These are phyloP conservation scores for Suillus lakei DNA, from an alignment of 768 basidiomycete species.

Conservation along the genomic window DNA sequence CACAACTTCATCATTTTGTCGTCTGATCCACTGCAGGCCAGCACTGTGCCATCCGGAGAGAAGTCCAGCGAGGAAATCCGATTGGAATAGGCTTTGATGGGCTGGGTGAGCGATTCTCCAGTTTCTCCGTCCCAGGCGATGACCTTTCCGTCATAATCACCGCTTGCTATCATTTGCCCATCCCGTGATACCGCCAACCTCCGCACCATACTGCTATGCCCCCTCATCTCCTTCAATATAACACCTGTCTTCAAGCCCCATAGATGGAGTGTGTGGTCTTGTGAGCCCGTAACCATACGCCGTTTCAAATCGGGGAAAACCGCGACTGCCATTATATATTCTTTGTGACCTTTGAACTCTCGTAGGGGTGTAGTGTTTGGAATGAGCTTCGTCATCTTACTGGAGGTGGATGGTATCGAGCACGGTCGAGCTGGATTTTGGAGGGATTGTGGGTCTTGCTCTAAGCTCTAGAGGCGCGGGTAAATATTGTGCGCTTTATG, in stretches of 20 bases:
- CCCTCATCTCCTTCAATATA: neutral
- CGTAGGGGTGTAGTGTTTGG: neutral
- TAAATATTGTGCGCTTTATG: too few species aligned
- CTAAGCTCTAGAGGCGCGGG: too few species aligned
- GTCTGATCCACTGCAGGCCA: neutral
- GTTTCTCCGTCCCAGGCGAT: neutral
- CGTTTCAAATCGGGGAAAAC: neutral
- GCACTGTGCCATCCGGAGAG: neutral
- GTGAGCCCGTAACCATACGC: neutral
- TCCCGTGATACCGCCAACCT: neutral
- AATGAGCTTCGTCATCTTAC: neutral
- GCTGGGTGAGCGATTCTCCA: neutral
- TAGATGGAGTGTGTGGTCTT: neutral
- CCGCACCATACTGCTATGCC: too few species aligned
- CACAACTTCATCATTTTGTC: neutral
- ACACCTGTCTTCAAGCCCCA: neutral
- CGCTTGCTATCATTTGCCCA: neutral
- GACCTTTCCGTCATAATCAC: neutral
- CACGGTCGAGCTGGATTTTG: neutral
- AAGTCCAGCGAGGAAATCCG: neutral
- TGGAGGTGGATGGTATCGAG: neutral
- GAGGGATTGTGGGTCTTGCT: neutral
- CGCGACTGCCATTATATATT: neutral
- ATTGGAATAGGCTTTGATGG: neutral
- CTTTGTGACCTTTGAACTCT: neutral